Evolutionary conservation across 2,329 filamentous ascomycete genomes (phyloP), one percentile per base, ranked within the genome.

Genomic region (Lecanicillium sp.): DNA sequence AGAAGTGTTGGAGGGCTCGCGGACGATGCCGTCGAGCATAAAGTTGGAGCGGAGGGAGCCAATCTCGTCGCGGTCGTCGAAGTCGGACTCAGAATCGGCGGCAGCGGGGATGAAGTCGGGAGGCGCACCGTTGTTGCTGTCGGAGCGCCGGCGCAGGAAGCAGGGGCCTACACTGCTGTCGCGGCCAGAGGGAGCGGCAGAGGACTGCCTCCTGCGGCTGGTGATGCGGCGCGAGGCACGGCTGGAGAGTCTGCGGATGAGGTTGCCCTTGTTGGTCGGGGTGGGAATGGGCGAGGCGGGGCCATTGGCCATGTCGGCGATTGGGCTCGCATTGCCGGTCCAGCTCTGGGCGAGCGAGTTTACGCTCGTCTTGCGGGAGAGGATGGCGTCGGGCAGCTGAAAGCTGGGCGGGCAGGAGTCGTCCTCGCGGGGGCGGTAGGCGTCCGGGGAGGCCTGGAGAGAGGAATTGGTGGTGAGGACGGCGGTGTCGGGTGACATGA

Each of bases 121-220:
- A 9, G 81, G 78, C 7, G 76, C 74, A 6, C 84, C 84, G 55
- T 81, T 87, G 65, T 87, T 93, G 70, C 90, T 95, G 65, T 94
- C 90, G 65, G 90, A 96, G 55, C 90, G 83, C 50, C 89, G 79
- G 53, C 91, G 83, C 66, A 95, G 81, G 44, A 95, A 86, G 48
- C 90, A 86, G 2, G 93, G 93, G 0, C 93, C 93, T 21, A 90
- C 84, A 62, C 90, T 96, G 52, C 87, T 84, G 61, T 96, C 90
- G 35, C 90, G 83, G 62, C 85, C 88, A 52, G 83, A 81, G 17
- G 86, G 79, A 37, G 86, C 79, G 1, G 84, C 84, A 3, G 87
- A 90, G 14, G 88, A 94, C 52, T 86, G 84, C 52, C 90, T 79
- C 53, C 90, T 81, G 51, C 84, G 77, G 32, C 67, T 68, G 62